phyloP scores from a whole-genome alignment of 441 rosid species.

The Syzygium malaccense region DNA sequence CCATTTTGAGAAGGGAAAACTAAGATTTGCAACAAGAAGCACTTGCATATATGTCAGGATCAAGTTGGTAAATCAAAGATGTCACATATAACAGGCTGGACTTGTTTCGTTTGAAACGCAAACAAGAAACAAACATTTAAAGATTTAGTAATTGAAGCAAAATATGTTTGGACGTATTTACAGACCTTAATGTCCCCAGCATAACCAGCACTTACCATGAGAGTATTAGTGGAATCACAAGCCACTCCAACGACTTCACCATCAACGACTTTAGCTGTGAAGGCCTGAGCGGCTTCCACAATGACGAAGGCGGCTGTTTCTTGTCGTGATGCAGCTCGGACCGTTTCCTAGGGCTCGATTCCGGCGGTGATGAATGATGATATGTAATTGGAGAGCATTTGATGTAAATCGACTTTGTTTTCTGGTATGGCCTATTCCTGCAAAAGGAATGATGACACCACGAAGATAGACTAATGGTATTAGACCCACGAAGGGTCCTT shows the following conservation, averaged over 20 bases:
- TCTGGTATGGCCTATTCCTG: too few relatives aligned
- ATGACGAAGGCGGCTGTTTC: too few relatives aligned
- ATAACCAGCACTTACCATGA: conserved; percentile 90
- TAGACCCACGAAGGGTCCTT: too few relatives aligned
- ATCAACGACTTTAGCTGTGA: not conserved
- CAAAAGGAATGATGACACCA: too few relatives aligned
- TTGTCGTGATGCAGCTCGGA: too few relatives aligned
- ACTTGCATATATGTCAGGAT: not conserved
- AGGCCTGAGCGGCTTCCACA: too few relatives aligned
- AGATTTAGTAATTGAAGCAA: not conserved
- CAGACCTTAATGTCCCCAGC: conserved; percentile 85
- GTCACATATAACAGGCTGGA: not conserved
- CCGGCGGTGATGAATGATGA: too few relatives aligned
- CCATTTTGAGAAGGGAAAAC: not conserved
- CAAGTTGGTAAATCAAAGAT: not conserved
- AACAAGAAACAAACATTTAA: not conserved
- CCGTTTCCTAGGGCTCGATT: too few relatives aligned
- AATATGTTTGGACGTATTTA: not conserved
- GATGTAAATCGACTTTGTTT: too few relatives aligned
- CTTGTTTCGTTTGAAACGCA: not conserved
- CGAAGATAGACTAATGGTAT: too few relatives aligned
- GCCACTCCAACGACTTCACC: conserved; percentile 94
- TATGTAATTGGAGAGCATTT: too few relatives aligned
- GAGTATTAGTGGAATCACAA: conserved; percentile 89
- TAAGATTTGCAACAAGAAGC: not conserved